A percentile compares a stretch with the other conserved stretches of the same genome.
Conservation (phyloP, 331 rosid genomes). For the Prunus yedoensis region DNA sequence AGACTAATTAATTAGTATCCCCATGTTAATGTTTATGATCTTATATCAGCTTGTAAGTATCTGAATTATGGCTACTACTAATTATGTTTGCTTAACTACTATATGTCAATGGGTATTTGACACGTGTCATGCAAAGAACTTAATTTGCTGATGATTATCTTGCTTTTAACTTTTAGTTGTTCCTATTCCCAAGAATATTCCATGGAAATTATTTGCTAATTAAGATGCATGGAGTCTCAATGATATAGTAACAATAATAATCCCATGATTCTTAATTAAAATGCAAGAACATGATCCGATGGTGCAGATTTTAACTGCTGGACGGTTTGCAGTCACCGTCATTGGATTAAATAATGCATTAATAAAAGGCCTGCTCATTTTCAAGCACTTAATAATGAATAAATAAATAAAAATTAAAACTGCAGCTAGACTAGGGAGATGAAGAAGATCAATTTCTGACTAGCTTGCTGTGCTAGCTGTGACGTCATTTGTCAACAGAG, state of each 20-base stretch:
- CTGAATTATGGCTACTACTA: not conserved
- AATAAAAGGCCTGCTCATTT: conserved; percentile 7
- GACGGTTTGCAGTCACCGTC: conserved; percentile 9
- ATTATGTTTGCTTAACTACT: not conserved
- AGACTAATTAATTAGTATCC: not conserved
- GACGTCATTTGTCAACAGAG: conserved; percentile 22
- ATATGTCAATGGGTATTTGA: conserved; percentile 26
- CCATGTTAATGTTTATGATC: not conserved
- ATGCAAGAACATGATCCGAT: not conserved
- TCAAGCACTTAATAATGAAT: conserved; percentile 3
- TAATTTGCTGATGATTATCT: conserved; percentile 29
- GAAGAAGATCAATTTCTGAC: not conserved
- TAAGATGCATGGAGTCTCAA: conserved; percentile 23
- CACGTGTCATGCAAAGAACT: conserved; percentile 43
- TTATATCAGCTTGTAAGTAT: conserved; percentile 7
- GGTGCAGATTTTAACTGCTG: not conserved
- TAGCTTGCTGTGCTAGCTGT: conserved; percentile 19
- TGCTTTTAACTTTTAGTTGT: conserved; percentile 12
- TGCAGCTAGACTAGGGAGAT: not conserved
- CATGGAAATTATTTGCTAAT: conserved; percentile 31
- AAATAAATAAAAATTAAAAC: not conserved
- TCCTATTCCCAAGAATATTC: conserved; percentile 44
- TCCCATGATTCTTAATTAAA: not conserved
- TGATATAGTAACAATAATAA: not conserved
- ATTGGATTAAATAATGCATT: conserved; percentile 10